Conservation (phyloP, 2,329 filamentous ascomycete genomes). For the Pseudogymnoascus sp. region DNA sequence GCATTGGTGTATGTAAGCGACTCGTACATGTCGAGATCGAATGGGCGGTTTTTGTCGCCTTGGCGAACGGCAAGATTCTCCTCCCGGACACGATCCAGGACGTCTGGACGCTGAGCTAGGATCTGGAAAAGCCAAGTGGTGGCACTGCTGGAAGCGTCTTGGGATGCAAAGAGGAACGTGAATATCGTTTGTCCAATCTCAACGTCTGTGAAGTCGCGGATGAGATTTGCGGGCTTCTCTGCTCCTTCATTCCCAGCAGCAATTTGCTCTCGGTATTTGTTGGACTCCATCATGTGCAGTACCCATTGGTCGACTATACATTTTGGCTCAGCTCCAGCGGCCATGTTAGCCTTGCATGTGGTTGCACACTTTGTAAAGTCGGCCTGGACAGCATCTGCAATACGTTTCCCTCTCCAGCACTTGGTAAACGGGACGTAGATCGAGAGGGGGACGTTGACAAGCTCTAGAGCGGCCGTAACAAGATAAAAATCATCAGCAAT, state of each 20-base stretch:
- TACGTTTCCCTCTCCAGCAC: constrained; percentile 69
- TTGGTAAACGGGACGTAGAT: constrained; percentile 71
- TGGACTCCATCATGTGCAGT: constrained; percentile 62
- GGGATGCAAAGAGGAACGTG: constrained; percentile 45
- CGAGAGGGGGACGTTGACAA: constrained; percentile 64
- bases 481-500: constrained; percentile 74
- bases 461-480: constrained; percentile 68
- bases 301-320: constrained; percentile 77
- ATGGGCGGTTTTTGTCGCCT: constrained; percentile 34
- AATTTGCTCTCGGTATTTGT: constrained; percentile 54
- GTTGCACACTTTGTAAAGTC: constrained; percentile 66
- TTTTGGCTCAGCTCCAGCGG: constrained; percentile 55
- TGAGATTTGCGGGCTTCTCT: constrained; percentile 39
- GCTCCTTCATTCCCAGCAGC: constrained; percentile 43
- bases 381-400: constrained; percentile 59
- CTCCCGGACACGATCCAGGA: constrained; percentile 36
- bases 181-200: constrained; percentile 44
- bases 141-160: constrained; percentile 45
- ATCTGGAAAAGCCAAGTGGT: constrained; percentile 47
- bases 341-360: constrained; percentile 64
- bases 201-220: constrained; percentile 41
- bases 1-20: constrained; percentile 43
- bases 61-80: constrained; percentile 39
- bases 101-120: constrained; percentile 41
- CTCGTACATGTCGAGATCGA: constrained; percentile 40